Evolutionary conservation across 441 rosid species (phyloP), one percentile per base, ranked within the genome.

Genomic region (Jatropha podagrica): DNA sequence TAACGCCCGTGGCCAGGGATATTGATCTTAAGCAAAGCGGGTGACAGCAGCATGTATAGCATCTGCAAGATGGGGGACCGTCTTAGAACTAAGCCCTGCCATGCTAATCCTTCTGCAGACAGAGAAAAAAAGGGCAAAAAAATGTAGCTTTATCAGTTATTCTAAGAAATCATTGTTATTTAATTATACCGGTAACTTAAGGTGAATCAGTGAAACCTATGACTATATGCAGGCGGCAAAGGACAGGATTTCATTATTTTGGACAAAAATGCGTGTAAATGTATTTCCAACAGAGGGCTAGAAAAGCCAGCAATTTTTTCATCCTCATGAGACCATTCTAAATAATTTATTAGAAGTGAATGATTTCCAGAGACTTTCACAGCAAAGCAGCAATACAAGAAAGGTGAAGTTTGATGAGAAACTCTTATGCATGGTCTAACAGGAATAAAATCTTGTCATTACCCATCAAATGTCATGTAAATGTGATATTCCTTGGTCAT

Each of bases 381-480:
- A 15, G 46, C 27, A 58, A 18, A 11, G 14, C 51, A 44, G 6
- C 10, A 54, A 61, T 20, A 23, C 41, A 63, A 62, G 44, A 18
- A 62, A 38, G 59, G 64, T 32, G 49, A 40, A 12, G 5, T 5
- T 56, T 4, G 55, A 70, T 38, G 48, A 12, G n/a, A 40, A 56
- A 51, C 26, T 32, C 7, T 18, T 23, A 7, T 55, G 38, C n/a
- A 40, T n/a, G 17, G 18, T 18, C n/a, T 11, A 32, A n/a, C 5
- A 56, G 38, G 32, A 69, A 46, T 6, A 48, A 69, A 18, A 37
- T 52, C 10, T 18, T 37, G 37, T 32, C 5, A 32, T 61, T 61
- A 61, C 65, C 99, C 99, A 59, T 95, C 98, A 5, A 92, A 91
- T 17, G 99, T 92, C 97, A 95, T 88, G 86, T 91, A 93, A 80